Conservation (phyloP, 2,329 filamentous ascomycete genomes). For the Lecanoromycetidae sp. region DNA sequence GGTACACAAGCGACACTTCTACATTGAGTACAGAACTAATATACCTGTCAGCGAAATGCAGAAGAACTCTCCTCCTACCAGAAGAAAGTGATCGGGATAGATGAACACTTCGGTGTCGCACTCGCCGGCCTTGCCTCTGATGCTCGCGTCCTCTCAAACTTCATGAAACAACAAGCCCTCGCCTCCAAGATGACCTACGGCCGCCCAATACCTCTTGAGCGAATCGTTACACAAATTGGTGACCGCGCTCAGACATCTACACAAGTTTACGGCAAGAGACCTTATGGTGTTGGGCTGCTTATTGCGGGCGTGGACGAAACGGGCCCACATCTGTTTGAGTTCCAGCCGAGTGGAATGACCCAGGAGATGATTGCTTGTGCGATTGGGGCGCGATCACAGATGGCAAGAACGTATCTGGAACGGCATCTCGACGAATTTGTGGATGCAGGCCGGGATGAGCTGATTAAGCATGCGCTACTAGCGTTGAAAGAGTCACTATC, state of each 20-base stretch:
- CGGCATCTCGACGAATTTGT: slow-evolving; percentile 76
- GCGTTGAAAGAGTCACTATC: slow-evolving; percentile 91
- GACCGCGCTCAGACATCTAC: slow-evolving; percentile 97
- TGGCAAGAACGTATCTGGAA: slow-evolving; percentile 95
- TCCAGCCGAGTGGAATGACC: slow-evolving; percentile 90
- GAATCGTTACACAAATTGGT: slow-evolving; percentile 81
- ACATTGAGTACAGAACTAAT: slow-evolving; percentile 12
- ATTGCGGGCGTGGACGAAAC: slow-evolving; percentile 89
- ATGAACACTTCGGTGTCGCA: slow-evolving; percentile 88
- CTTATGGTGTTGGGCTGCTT: slow-evolving; percentile 87
- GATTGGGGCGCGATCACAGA: slow-evolving; percentile 91
- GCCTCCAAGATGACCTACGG: slow-evolving; percentile 92
- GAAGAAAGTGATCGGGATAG: slow-evolving; percentile 96
- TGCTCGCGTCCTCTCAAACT: slow-evolving; percentile 97
- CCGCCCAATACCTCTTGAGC: slow-evolving; percentile 79
- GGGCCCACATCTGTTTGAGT: slow-evolving; percentile 94
- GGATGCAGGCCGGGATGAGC: slow-evolving; percentile 63
- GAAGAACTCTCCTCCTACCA: slow-evolving; percentile 99
- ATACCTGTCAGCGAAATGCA: slow-evolving; percentile 65
- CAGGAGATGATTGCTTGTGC: slow-evolving; percentile 95
- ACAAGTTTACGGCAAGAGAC: slow-evolving; percentile 90
- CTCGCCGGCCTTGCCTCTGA: slow-evolving; percentile 96
- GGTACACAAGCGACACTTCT: slow-evolving; percentile 41
- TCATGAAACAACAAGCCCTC: slow-evolving; percentile 99
- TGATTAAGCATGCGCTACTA: slow-evolving; percentile 79